Conservation (phyloP, 2,329 filamentous ascomycete genomes). For the Aspergillus thermomutatus region DNA sequence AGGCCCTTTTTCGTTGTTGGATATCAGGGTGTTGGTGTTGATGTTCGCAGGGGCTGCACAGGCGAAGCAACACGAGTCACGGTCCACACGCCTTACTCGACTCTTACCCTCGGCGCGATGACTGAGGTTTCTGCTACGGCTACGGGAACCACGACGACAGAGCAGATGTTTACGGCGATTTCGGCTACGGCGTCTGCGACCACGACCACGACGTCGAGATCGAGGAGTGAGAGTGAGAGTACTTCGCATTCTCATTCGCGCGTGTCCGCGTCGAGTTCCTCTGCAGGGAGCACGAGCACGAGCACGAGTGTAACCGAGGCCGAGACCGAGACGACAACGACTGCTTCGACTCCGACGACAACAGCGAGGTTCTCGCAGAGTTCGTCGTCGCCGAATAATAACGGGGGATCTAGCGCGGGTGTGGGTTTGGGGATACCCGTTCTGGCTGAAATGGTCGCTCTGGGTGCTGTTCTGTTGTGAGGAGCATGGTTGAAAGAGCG, state of each 20-base stretch:
- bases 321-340: no score
- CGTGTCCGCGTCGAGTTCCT: no score
- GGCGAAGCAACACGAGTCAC: constrained; percentile 6
- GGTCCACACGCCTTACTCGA: constrained; percentile 6
- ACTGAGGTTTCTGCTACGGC: not conserved
- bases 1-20: not conserved
- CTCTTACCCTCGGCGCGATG: not conserved
- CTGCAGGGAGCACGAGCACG: no score
- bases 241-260: no score
- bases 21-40: not conserved
- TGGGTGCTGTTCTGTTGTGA: not conserved
- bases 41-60: constrained; percentile 2
- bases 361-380: not conserved
- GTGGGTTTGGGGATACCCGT: not conserved
- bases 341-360: not conserved
- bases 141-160: not conserved
- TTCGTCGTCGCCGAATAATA: not conserved
- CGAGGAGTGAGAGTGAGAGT: not conserved
- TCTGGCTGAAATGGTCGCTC: not conserved
- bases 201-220: not conserved
- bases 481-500: no score
- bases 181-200: not conserved
- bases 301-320: no score
- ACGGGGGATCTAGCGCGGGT: not conserved
- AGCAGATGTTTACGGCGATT: not conserved